Evolutionary conservation across 75 land plant species (phyloP).

Genomic region (Selaginella tamariscina): DNA sequence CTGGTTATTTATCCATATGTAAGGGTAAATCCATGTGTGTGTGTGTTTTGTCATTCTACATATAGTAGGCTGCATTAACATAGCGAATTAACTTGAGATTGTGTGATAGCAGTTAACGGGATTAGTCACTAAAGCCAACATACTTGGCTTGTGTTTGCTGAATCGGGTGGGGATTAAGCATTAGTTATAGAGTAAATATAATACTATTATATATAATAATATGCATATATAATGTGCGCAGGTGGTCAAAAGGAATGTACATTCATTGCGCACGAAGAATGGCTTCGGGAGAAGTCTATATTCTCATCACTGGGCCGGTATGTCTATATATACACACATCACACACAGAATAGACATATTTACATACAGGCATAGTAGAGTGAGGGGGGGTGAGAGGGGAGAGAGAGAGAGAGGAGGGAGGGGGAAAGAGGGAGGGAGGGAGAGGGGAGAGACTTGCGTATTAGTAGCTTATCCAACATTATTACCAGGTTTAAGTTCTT

Average conservation of each 20-base stretch:
- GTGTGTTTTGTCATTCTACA: too few species aligned
- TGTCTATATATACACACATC: background rate
- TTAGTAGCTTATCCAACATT: too few species aligned
- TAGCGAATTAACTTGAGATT: too few species aligned
- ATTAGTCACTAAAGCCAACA: too few species aligned
- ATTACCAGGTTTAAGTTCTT: constrained; percentile 20
- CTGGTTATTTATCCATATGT: too few species aligned
- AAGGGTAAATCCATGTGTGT: too few species aligned
- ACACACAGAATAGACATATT: background rate
- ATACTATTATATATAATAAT: too few species aligned
- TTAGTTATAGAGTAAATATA: too few species aligned
- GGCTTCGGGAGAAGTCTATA: constrained; percentile 23
- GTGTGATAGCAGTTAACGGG: too few species aligned
- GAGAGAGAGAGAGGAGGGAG: constrained; percentile 5
- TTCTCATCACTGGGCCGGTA: constrained; percentile 19
- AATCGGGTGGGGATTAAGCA: too few species aligned
- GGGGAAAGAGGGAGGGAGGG: constrained; percentile 2
- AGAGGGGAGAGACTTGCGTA: background rate
- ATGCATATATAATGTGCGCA: background rate
- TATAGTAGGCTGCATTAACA: too few species aligned
- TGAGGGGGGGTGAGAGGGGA: background rate
- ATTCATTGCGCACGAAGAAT: constrained; percentile 26
- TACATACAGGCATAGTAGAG: background rate
- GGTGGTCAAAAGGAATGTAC: constrained; percentile 13
- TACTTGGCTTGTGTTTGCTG: too few species aligned